A percentile compares a stretch with the other conserved stretches of the same genome.
These are phyloP conservation scores for Rhodofomes roseus DNA, from an alignment of 1,284 basidiomycete species.

Conservation along the genomic window DNA sequence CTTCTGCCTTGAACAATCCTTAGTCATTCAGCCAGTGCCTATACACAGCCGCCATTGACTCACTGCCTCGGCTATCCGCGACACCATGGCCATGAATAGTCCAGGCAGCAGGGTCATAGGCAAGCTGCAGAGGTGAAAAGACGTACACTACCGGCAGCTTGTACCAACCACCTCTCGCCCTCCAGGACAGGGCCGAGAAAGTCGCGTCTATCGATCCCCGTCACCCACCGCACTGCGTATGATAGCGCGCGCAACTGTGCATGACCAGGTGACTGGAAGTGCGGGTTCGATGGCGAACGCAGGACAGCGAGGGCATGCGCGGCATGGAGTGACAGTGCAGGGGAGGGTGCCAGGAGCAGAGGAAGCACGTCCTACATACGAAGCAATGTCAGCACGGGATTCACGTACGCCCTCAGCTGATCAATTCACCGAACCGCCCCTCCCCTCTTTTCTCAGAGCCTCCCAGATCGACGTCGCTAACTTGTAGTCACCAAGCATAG, in stretches of 20 bases:
- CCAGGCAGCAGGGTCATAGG: neutral
- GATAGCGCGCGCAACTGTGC: slow-evolving; percentile 61
- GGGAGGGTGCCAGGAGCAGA: slow-evolving; percentile 61
- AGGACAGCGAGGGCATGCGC: slow-evolving; percentile 47
- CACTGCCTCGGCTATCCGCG: neutral
- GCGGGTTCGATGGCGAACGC: slow-evolving; percentile 23
- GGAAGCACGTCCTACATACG: slow-evolving; percentile 65
- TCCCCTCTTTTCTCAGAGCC: slow-evolving; percentile 73
- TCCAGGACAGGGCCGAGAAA: slow-evolving; percentile 55
- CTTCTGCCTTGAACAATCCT: slow-evolving; percentile 60
- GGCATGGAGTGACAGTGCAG: slow-evolving; percentile 54
- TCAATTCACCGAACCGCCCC: slow-evolving; percentile 64
- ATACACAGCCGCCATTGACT: neutral
- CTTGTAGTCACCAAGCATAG: slow-evolving; percentile 87
- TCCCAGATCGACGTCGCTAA: slow-evolving; percentile 88
- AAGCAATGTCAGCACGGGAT: neutral
- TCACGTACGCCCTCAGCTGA: neutral
- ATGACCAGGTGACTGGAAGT: slow-evolving; percentile 50
- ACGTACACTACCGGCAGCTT: slow-evolving; percentile 74
- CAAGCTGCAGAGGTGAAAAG: slow-evolving; percentile 1
- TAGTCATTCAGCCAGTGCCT: slow-evolving; percentile 6
- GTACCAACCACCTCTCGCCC: slow-evolving; percentile 78
- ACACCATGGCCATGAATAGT: neutral
- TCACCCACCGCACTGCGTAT: slow-evolving; percentile 73
- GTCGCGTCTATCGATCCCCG: slow-evolving; percentile 53